Base-by-base conservation (phyloP, 2,329 filamentous ascomycete genomes). In the Raffaelea albimanens region DNA sequence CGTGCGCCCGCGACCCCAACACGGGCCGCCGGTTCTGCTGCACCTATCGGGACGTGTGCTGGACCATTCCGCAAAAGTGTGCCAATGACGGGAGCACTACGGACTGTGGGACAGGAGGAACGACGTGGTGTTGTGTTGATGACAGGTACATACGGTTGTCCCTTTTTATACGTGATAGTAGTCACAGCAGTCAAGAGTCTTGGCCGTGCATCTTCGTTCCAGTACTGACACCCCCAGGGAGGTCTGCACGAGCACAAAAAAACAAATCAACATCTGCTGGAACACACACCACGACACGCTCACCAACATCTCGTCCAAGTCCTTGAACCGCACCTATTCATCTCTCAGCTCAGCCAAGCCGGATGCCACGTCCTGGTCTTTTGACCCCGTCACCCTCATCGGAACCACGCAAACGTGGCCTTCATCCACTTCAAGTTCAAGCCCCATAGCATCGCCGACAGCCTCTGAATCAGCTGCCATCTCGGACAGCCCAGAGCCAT, bases 221-320 rank as follows among this genome's bases (percentile, higher is more conserved):
- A n/a, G 29, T 16, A 18, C 40, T 25, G 40, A 43, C 23, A 19
- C n/a, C 20, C n/a, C 10, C 46, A 49, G 40, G 5, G 52, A 55
- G n/a, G 16, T 29, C 2, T 55, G 53, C 45, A 55, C 52, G 3
- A 16, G 39, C 16, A 19, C 45, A 23, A 40, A 13, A 5, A 45
- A 39, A 44, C 53, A 55, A 40, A 47, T 54, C 47, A 53, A 54
- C 45, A 48, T 55, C 46, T 55, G 53, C 49, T 55, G 53, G 53
- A 46, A 47, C 47, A 46, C 31, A 13, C 20, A 20, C 10, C 41
- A 50, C 46, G 50, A 55, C 50, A 44, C 45, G 4, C 50, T 55
- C 22, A 50, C 39, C 34, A 53, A 55, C 40, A 52, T 55, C 47
- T 45, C 45, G 43, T 21, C 25, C 16, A 31, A 25, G 3, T 40